phyloP scores from a whole-genome alignment of 306 rosid species.

The Dryas alaskensis region DNA sequence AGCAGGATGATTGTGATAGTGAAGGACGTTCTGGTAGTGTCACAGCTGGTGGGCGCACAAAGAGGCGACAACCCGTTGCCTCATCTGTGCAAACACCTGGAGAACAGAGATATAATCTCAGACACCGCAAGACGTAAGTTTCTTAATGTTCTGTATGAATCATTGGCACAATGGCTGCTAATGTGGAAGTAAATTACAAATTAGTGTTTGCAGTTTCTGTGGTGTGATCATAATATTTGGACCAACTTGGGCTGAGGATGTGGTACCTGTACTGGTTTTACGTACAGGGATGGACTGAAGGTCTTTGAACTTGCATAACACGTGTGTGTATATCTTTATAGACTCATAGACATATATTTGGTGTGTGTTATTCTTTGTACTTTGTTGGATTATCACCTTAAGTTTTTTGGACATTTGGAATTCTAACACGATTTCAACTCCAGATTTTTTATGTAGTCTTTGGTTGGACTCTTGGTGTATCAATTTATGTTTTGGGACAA shows the following conservation, averaged over 20 bases:
- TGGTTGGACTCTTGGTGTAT: not conserved
- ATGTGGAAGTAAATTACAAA: slow-evolving; percentile 15
- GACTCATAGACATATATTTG: not conserved
- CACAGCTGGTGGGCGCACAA: slow-evolving; percentile 62
- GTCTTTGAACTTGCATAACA: too few relatives aligned
- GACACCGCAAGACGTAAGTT: slow-evolving; percentile 79
- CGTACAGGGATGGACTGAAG: not conserved
- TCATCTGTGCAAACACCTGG: slow-evolving; percentile 48
- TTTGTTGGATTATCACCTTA: not conserved
- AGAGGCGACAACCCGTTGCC: slow-evolving; percentile 52
- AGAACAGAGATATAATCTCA: slow-evolving; percentile 74
- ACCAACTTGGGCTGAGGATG: slow-evolving; percentile 6
- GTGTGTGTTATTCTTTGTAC: too few relatives aligned
- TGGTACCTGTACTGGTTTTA: not conserved
- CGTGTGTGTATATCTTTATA: not conserved
- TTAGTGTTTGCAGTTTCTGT: slow-evolving; percentile 7
- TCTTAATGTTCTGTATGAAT: slow-evolving; percentile 26
- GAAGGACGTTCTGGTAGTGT: slow-evolving; percentile 73
- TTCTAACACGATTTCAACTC: not conserved
- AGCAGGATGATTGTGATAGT: slow-evolving; percentile 58
- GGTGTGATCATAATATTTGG: not conserved
- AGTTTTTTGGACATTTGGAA: not conserved
- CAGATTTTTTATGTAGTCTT: not conserved
- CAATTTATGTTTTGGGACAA: not conserved
- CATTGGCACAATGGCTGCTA: slow-evolving; percentile 8